Evolutionary conservation across 495 filamentous ascomycete genomes (phyloP).

Genomic region (Aspergillus mulundensis): DNA sequence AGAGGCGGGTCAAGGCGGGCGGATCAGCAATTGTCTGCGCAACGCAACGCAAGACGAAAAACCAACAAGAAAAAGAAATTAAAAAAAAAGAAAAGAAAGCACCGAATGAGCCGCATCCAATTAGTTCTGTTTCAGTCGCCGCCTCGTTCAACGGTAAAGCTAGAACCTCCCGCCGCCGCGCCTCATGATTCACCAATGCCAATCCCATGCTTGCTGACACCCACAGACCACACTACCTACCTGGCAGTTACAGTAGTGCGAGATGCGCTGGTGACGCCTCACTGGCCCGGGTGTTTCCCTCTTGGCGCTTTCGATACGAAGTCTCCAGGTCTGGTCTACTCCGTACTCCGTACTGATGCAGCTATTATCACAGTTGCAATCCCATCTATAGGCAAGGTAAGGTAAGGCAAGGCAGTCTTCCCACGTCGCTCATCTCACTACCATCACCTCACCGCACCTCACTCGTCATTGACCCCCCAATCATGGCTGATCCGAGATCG

Average conservation of each 20-base stretch:
- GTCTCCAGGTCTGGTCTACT: not conserved
- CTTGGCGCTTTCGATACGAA: constrained; percentile 18
- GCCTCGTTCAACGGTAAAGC: constrained; percentile 2
- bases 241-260: not conserved
- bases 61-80: constrained; percentile 1
- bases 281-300: constrained; percentile 15
- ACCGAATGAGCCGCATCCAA: constrained; percentile 25
- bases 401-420: not conserved
- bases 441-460: not conserved
- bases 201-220: constrained; percentile 7
- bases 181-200: not conserved
- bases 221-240: not conserved
- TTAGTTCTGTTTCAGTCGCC: constrained; percentile 12
- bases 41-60: constrained; percentile 1
- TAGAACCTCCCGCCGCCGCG: not conserved
- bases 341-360: not conserved
- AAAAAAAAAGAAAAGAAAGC: constrained; percentile 3
- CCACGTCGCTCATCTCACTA: not conserved
- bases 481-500: constrained; percentile 1
- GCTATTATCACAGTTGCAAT: not conserved
- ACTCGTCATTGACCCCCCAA: not conserved
- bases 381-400: not conserved
- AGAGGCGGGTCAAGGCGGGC: constrained; percentile 7
- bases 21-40: constrained; percentile 2
- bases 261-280: constrained; percentile 14